Evolutionary conservation across 345 rosid genomes (phyloP), one percentile per base, ranked within the genome.

Genomic region (Boechera divaricarpa): DNA sequence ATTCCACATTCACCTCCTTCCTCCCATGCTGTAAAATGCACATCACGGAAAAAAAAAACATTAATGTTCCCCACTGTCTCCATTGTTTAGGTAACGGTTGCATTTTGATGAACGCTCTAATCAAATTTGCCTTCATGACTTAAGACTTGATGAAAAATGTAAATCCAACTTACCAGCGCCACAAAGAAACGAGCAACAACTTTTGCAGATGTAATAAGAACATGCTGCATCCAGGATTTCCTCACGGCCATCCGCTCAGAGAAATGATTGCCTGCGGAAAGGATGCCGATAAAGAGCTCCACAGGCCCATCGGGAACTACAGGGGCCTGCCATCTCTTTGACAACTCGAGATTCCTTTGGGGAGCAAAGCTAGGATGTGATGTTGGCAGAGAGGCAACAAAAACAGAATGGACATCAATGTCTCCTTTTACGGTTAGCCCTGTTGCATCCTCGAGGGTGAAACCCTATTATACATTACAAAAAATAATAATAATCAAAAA

Each of bases 161-260:
- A 13, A 67, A 16, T 52, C 53, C 32, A 36, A 45, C 87, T 72
- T 84, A 90, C 98, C 86, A 92, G 64, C 8, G 98, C 97, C 31
- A 94, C 98, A 72, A 94, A 94, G 84, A 92, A 94, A 57, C 98
- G 95, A 77, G 98, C 91, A 28, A 94, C 98, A 33, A 87, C 97
- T 75, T 84, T 84, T 36, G 98, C 86, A 73, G 98, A 89, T 58
- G 83, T 85, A 48, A 94, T 83, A 74, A 92, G 92, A 33, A 79
- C 76, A 79, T 94, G 92, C 78, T 88, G 98, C 95, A 94, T 90
- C 98, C 98, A 94, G 8, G 97, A 85, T 81, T 85, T 94, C 85
- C 98, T 89, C 71, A 88, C 92, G 10, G 98, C 97, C 98, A 94
- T 94, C 66, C 98, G 85, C 84, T 94, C 98, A 8, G 89, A 82